These are phyloP conservation scores for Tephrocybe sp. DNA, from an alignment of 768 basidiomycete genomes.

Conservation along the genomic window DNA sequence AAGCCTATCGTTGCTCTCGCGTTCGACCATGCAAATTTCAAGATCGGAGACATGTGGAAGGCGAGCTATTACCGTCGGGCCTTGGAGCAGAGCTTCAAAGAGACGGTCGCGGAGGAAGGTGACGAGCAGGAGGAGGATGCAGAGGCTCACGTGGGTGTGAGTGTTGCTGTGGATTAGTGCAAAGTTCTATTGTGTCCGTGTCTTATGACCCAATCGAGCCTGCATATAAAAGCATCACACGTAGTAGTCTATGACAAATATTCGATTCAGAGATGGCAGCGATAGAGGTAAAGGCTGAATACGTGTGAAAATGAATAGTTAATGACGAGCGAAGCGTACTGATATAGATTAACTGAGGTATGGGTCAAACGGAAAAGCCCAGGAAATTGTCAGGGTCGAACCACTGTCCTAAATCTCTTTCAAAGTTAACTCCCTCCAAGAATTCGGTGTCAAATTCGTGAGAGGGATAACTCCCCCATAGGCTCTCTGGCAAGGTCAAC, in stretches of 20 bases:
- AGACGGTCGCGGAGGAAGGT: conserved; percentile 50
- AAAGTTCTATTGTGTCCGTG: no score
- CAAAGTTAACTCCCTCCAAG: not conserved
- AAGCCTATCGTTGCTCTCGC: conserved; percentile 66
- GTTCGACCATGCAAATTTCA: conserved; percentile 76
- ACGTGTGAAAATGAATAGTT: not conserved
- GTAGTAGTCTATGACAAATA: no score
- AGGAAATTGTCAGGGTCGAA: not conserved
- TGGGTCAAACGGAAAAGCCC: not conserved
- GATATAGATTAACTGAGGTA: no score
- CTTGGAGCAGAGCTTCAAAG: conserved; percentile 61
- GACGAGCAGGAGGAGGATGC: conserved; percentile 30
- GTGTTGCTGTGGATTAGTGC: conserved; percentile 20
- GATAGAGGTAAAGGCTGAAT: no score
- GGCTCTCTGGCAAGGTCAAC: not conserved
- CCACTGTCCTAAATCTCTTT: not conserved
- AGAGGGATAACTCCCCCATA: not conserved
- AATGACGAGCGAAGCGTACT: not conserved
- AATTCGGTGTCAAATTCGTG: not conserved
- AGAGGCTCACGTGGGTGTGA: conserved; percentile 14
- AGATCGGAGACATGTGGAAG: conserved; percentile 84
- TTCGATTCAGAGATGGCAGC: no score
- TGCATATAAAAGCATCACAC: no score
- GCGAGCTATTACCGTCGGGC: conserved; percentile 73
- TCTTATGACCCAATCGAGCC: no score